Conservation (phyloP, 2,329 filamentous ascomycete genomes). For the Teratosphaeria pseudoeucalypti region DNA sequence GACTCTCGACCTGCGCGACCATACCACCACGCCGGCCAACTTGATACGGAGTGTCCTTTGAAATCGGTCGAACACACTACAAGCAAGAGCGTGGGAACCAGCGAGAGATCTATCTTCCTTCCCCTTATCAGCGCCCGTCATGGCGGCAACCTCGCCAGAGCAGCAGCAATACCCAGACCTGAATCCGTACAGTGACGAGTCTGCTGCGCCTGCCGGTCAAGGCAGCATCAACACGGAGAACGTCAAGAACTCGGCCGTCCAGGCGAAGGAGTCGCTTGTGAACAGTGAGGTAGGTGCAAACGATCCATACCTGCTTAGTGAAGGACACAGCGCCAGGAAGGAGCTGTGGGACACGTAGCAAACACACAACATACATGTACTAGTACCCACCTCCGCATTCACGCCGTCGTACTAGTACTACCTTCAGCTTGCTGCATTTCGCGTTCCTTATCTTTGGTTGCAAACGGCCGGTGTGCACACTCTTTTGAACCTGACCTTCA, state of each 20-base stretch:
- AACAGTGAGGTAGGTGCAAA: conserved; percentile 34
- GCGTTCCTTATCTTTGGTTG: not conserved
- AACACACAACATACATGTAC: not conserved
- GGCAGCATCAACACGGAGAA: conserved; percentile 1
- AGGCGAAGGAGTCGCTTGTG: conserved; percentile 29
- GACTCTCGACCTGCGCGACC: too few species aligned
- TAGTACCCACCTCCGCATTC: not conserved
- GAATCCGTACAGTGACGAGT: conserved; percentile 15
- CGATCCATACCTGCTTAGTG: conserved; percentile 21
- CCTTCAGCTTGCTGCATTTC: not conserved
- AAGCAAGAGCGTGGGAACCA: not conserved
- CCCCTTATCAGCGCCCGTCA: conserved; percentile 2
- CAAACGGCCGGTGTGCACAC: not conserved
- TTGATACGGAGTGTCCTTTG: not conserved
- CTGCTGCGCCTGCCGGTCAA: conserved; percentile 5
- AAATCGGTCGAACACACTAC: not conserved
- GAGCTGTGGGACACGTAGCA: conserved; percentile 2
- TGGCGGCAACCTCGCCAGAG: conserved; percentile 12
- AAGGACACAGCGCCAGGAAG: conserved; percentile 25
- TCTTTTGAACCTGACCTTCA: not conserved
- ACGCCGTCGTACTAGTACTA: not conserved
- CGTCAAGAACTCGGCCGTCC: conserved; percentile 6
- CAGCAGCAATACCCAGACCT: conserved; percentile 24
- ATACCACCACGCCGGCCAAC: not conserved
- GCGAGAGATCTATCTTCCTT: not conserved